phyloP scores from a whole-genome alignment of 495 filamentous ascomycete genomes.

The Xylaria bambusicola region DNA sequence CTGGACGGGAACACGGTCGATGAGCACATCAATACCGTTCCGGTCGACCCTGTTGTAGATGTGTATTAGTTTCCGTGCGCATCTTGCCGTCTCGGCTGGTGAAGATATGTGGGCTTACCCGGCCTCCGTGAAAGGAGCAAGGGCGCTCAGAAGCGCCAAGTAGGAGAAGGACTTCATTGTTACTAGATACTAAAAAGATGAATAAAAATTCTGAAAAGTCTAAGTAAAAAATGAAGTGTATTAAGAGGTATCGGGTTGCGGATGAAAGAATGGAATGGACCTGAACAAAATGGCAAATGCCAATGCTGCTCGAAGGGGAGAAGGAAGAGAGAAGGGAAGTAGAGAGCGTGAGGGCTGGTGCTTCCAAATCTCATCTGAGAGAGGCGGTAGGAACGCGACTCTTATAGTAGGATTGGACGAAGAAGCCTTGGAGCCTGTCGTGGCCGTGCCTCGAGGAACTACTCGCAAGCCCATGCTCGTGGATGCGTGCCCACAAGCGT shows the following conservation, averaged over 20 bases:
- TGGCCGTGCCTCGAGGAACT: background rate
- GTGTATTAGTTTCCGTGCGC: background rate
- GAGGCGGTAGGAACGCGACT: slow-evolving; percentile 1
- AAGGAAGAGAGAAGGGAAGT: slow-evolving; percentile 7
- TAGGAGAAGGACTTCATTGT: slow-evolving; percentile 20
- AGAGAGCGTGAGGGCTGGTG: slow-evolving; percentile 16
- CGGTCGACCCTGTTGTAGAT: slow-evolving; percentile 3
- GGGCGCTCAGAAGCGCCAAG: slow-evolving; percentile 18
- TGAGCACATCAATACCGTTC: slow-evolving; percentile 17
- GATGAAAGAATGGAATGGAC: slow-evolving; percentile 8
- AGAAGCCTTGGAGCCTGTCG: background rate
- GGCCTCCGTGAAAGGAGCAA: slow-evolving; percentile 14
- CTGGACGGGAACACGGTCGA: slow-evolving; percentile 10
- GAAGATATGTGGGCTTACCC: slow-evolving; percentile 5
- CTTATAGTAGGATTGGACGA: slow-evolving; percentile 4
- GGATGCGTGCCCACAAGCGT: background rate
- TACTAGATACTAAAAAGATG: background rate
- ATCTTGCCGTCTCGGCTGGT: background rate
- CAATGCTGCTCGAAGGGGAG: slow-evolving; percentile 3
- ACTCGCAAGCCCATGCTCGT: slow-evolving; percentile 8
- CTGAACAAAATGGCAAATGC: slow-evolving; percentile 4
- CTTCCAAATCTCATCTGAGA: background rate
- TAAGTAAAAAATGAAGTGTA: slow-evolving; percentile 3
- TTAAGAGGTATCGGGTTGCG: background rate
- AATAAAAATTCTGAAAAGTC: slow-evolving; percentile 2